Conservation (phyloP, 2,329 filamentous ascomycete species). For the Alternaria atra region DNA sequence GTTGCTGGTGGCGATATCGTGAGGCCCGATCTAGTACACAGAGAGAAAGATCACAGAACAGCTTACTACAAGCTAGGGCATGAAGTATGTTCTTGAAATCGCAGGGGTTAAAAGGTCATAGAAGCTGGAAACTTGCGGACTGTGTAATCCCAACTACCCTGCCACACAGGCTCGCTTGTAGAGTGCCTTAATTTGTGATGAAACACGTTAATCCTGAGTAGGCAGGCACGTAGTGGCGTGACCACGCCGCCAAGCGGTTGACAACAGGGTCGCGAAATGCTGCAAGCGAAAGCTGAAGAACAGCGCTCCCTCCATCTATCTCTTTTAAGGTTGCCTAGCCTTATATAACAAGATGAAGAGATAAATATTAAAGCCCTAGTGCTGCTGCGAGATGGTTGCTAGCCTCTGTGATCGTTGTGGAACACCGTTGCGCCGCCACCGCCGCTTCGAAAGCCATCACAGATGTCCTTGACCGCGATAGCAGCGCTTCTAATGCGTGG, state of each 20-base stretch:
- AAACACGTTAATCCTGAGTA: neutral
- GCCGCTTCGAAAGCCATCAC: neutral
- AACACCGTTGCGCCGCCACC: neutral
- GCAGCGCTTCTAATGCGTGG: neutral
- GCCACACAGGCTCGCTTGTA: neutral
- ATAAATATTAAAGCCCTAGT: accelerated
- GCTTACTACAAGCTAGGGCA: neutral
- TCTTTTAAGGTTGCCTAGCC: neutral
- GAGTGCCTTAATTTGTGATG: neutral
- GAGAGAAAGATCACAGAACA: neutral
- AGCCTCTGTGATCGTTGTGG: neutral
- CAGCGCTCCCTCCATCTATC: neutral
- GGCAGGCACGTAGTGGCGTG: neutral
- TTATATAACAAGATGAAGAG: neutral
- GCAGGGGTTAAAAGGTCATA: neutral
- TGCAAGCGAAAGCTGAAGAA: neutral
- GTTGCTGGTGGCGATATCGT: neutral
- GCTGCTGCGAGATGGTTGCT: neutral
- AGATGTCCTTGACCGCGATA: neutral
- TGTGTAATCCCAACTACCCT: neutral
- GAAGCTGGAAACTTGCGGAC: neutral
- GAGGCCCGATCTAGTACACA: neutral
- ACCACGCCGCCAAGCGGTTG: neutral
- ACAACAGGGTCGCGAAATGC: neutral
- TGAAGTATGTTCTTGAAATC: neutral